Base-by-base conservation (phyloP, 2,329 filamentous ascomycete species). In the Trichoderma koningii region DNA sequence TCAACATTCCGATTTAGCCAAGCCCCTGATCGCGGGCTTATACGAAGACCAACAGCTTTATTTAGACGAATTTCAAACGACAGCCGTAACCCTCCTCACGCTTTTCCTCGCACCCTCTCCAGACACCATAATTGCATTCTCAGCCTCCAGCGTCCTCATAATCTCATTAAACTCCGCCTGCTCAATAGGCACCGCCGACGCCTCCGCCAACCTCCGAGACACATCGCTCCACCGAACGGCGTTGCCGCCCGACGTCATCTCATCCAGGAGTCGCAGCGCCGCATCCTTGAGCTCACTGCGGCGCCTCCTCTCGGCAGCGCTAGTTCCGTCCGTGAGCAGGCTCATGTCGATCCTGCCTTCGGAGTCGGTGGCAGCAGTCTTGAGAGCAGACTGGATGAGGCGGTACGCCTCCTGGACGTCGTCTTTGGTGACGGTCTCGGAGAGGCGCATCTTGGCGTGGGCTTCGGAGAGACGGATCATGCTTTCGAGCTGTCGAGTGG, bases 381-480 rank as follows among this genome's bases (percentile, higher is more conserved):
- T 98, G 73, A 99, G 87, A 1, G 96, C 95, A 0, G 89, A 91
- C 73, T 94, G 92, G 77, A 99, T 99, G 48, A 99, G 83, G 12
- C 95, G 89, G 53, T 96, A 92, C 0, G 95, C 93, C 80, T 99
- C 95, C 56, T 87, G 81, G 6, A 99, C 96, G 73, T 99, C 96
- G 55, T 85, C 85, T 30, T 85, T 86, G 0, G 91, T 93, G 48
- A 99, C 95, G 15, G 83, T 85, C 3, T 82, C 76, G 0, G 90
- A 87, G 5, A 99, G 85, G 4, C 95, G 90, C 96, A 99, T 99
- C 78, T 97, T 97, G 56, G 95, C 96, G 77, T 99, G 96, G 0
- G 93, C 95, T 81, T 99, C 95, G 1, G 93, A 82, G 3, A 99
- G 89, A 67, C 95, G 94, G 74, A 99, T 98, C 96, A 99, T 99